Evolutionary conservation across 2,329 filamentous ascomycete species (phyloP), one percentile per base, ranked within the genome.

Genomic region (Alternaria sp.): DNA sequence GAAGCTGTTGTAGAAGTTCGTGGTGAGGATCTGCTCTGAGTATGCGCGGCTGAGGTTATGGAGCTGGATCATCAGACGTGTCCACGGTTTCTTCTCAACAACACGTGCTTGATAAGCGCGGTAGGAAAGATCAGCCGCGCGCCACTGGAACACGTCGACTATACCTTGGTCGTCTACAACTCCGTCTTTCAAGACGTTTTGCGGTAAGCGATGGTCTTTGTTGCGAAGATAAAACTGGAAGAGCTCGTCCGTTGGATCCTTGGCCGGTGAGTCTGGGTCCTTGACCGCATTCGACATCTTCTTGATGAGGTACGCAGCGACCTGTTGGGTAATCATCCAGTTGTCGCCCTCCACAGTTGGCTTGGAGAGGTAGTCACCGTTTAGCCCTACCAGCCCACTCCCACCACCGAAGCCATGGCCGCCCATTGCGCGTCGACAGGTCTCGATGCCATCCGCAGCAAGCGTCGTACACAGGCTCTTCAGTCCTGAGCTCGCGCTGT

Each of bases 241-340:
- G 2, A 82, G 73, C 50, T 75, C 73, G 60, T 84, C 81, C 14
- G 82, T 78, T 6, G 79, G 74, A 53, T 83, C 81, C 49, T 75
- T 74, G 2, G 80, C 68, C 12, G 75, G 58, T 14, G 64, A 30
- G 26, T 71, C 73, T n/a, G 79, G 77, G 12, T 75, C 71, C 8
- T 78, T 71, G 6, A 81, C 78, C 5, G 81, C 80, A 26, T 77
- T 70, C 26, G 79, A 73, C 82, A 86, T 86, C 46, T 84, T 84
- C 71, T 87, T 87, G 73, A 87, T 84, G 23, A 87, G 70, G 61
- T 83, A 84, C 23, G 80, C 79, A 0, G 83, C 83, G 4, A 83
- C 83, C 71, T 87, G 85, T 62, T 87, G 84, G 0, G 84, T 86
- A 44, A 87, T 86, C 84, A 87, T 87, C 84, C 84, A 86, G 60